phyloP scores from a whole-genome alignment of 1,139 yeast genomes.

The Spathaspora sp. region DNA sequence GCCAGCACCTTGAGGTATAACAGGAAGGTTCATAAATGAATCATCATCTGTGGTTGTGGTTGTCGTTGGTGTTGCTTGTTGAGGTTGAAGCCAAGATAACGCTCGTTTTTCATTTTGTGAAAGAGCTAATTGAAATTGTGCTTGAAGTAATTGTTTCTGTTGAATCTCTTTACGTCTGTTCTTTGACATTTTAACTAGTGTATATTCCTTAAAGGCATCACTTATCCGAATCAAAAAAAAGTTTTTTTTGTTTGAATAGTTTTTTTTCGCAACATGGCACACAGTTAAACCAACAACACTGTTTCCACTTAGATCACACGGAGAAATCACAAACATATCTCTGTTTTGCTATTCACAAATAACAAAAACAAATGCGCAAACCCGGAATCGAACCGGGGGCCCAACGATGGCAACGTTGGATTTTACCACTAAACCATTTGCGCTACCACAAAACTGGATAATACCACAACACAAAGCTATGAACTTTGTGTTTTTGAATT shows the following conservation, averaged over 20 bases:
- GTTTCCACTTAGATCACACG: not conserved
- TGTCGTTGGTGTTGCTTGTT: slow-evolving; percentile 2
- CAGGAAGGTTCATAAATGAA: slow-evolving; percentile 41
- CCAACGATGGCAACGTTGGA: slow-evolving; percentile 20
- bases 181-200: slow-evolving; percentile 22
- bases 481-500: not conserved
- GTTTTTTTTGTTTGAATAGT: not conserved
- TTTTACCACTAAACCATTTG: slow-evolving; percentile 24
- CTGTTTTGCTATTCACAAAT: not conserved
- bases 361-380: slow-evolving; percentile 13
- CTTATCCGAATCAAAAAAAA: not conserved
- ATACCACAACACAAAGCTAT: no score
- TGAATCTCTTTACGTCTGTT: slow-evolving; percentile 44
- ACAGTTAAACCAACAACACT: not conserved
- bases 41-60: slow-evolving; percentile 7
- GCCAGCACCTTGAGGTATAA: slow-evolving; percentile 44
- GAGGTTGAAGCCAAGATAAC: slow-evolving; percentile 41
- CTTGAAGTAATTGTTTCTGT: slow-evolving; percentile 48
- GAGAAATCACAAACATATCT: not conserved
- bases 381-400: slow-evolving; percentile 20
- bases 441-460: slow-evolving; percentile 18
- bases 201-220: not conserved
- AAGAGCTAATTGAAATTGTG: slow-evolving; percentile 46
- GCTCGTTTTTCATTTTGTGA: slow-evolving; percentile 37
- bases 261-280: not conserved